phyloP scores from a whole-genome alignment of 495 filamentous ascomycete genomes.

The Barbatosphaeria neglecta region DNA sequence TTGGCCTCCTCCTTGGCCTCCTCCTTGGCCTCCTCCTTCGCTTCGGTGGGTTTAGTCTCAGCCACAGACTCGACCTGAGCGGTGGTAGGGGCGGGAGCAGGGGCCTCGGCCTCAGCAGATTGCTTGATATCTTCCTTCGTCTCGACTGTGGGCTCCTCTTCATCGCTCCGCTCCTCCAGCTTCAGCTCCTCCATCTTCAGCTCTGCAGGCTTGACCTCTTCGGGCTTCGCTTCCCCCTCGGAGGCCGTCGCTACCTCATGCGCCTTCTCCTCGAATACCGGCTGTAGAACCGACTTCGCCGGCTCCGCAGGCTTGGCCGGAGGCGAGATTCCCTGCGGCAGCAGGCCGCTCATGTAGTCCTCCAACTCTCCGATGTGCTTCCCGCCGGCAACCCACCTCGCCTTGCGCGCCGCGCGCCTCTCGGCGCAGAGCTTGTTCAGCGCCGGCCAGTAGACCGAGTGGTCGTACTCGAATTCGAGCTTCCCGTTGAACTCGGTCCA shows the following conservation, averaged over 20 bases:
- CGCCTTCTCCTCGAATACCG: no score
- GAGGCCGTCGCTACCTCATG: background rate
- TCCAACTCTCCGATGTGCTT: conserved; percentile 76
- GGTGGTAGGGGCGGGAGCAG: no score
- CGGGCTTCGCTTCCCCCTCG: background rate
- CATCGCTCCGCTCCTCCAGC: background rate
- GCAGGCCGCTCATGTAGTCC: conserved; percentile 44
- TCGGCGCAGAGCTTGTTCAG: conserved; percentile 54
- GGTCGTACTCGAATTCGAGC: conserved; percentile 77
- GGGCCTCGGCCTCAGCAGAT: background rate
- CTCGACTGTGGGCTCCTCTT: background rate
- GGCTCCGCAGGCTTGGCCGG: background rate
- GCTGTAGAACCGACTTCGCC: background rate
- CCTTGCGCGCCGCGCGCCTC: conserved; percentile 42
- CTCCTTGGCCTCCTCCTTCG: background rate
- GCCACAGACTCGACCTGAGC: no score
- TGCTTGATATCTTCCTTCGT: background rate
- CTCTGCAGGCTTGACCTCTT: background rate
- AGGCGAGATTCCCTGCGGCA: background rate
- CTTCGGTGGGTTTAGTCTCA: no score
- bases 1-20: background rate
- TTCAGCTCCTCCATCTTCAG: background rate
- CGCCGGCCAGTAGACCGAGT: conserved; percentile 79
- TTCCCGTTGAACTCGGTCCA: conserved; percentile 57
- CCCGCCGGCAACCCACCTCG: conserved; percentile 69